Conservation (phyloP, 768 basidiomycete species). For the Termitomyces sp. region DNA sequence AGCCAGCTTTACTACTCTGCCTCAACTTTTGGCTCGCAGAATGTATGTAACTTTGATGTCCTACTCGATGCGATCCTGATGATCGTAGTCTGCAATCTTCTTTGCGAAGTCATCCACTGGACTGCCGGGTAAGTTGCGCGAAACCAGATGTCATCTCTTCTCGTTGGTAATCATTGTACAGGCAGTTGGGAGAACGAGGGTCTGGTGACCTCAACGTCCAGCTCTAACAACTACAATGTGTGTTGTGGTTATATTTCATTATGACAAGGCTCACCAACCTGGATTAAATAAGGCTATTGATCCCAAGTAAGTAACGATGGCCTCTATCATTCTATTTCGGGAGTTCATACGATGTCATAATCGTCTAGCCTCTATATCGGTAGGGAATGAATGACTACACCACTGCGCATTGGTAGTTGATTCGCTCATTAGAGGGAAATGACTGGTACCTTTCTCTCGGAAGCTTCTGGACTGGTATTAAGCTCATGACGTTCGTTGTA, state of each 20-base stretch:
- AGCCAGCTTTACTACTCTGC: conserved; percentile 48
- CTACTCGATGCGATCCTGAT: neutral
- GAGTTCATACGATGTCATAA: neutral
- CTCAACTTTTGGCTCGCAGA: conserved; percentile 47
- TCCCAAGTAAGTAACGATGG: conserved; percentile 3
- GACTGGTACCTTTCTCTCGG: conserved; percentile 47
- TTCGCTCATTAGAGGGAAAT: conserved; percentile 15
- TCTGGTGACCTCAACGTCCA: conserved; percentile 37
- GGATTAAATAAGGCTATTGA: conserved; percentile 1
- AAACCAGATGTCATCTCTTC: neutral
- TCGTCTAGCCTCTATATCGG: neutral
- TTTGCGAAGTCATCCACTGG: conserved; percentile 46
- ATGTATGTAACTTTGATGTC: conserved; percentile 19
- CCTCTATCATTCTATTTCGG: neutral
- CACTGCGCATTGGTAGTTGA: neutral
- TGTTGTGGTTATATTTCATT: neutral
- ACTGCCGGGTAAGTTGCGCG: conserved; percentile 25
- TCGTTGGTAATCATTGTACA: neutral
- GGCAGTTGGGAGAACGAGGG: conserved; percentile 42
- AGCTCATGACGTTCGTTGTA: conserved; percentile 15
- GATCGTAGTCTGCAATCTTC: conserved; percentile 42
- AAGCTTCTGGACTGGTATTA: conserved; percentile 54
- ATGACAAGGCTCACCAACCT: neutral
- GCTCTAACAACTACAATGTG: conserved; percentile 37
- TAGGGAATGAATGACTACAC: neutral